phyloP scores from a whole-genome alignment of 2,329 filamentous ascomycete genomes.

The Penicillium sp. region DNA sequence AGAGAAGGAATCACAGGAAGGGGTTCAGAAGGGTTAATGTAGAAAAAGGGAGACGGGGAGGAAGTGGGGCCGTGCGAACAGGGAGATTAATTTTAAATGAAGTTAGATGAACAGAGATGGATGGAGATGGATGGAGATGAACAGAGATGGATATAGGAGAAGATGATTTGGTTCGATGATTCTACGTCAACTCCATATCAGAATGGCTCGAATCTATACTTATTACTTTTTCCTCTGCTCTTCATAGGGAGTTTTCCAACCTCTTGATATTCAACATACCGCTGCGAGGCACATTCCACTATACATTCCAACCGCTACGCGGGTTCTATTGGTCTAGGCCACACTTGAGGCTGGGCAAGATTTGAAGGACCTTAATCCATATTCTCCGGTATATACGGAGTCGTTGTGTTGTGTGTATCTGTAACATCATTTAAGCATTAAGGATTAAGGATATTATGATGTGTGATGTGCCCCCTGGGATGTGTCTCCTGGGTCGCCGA shows the following conservation, averaged over 20 bases:
- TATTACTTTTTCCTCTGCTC: conserved; percentile 14
- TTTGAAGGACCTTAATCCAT: not conserved
- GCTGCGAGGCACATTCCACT: conserved; percentile 22
- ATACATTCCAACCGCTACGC: conserved; percentile 23
- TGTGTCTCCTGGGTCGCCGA: not conserved
- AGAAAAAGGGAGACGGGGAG: conserved; percentile 13
- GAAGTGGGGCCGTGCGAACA: conserved; percentile 20
- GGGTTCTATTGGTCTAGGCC: conserved; percentile 10
- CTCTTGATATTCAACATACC: conserved; percentile 19
- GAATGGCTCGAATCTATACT: conserved; percentile 8
- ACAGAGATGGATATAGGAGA: not conserved
- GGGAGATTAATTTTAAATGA: conserved; percentile 9
- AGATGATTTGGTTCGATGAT: no score
- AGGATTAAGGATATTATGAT: not conserved
- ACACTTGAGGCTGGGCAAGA: conserved; percentile 18
- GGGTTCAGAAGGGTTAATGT: conserved; percentile 3
- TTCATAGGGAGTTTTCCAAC: conserved; percentile 12
- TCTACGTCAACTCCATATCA: not conserved
- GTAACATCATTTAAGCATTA: not conserved
- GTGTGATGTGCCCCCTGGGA: not conserved
- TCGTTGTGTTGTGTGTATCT: not conserved
- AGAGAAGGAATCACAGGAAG: conserved; percentile 13
- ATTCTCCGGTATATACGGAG: not conserved
- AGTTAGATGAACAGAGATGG: not conserved
- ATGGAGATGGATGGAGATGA: not conserved